Conservation (phyloP, 495 filamentous ascomycete genomes). For the Margaritispora aquatica region DNA sequence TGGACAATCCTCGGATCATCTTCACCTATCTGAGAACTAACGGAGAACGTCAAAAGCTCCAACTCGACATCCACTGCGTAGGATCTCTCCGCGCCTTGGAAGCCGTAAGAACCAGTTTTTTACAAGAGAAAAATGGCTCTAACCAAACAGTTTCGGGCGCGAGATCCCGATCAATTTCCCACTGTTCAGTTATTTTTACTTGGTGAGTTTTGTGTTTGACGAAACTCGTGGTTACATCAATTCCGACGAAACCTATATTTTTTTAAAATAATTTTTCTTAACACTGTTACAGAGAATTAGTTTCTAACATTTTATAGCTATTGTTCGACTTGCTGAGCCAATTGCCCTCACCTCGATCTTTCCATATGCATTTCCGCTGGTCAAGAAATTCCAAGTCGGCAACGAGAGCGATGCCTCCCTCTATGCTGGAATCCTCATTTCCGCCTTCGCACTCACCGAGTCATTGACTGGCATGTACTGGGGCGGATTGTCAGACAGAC, state of each 20-base stretch:
- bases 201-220: constrained; percentile 1
- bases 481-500: constrained; percentile 84
- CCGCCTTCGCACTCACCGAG: constrained; percentile 92
- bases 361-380: constrained; percentile 97
- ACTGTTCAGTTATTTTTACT: constrained; percentile 23
- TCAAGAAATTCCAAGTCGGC: constrained; percentile 78
- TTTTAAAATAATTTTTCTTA: too few species aligned
- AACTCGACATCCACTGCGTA: too few species aligned
- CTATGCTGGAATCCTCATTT: constrained; percentile 94
- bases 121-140: constrained; percentile 15
- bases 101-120: background rate
- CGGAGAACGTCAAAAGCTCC: background rate
- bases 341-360: constrained; percentile 99
- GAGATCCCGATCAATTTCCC: constrained; percentile 24
- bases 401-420: constrained; percentile 81
- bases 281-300: too few species aligned
- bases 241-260: background rate
- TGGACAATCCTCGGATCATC: too few species aligned
- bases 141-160: constrained; percentile 12
- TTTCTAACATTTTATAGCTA: constrained; percentile 48
- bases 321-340: constrained; percentile 88
- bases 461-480: constrained; percentile 85
- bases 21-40: too few species aligned
- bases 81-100: too few species aligned
- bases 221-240: too few species aligned